Evolutionary conservation across 2,329 filamentous ascomycete genomes (phyloP).

Genomic region (Colletotrichum eleusines): DNA sequence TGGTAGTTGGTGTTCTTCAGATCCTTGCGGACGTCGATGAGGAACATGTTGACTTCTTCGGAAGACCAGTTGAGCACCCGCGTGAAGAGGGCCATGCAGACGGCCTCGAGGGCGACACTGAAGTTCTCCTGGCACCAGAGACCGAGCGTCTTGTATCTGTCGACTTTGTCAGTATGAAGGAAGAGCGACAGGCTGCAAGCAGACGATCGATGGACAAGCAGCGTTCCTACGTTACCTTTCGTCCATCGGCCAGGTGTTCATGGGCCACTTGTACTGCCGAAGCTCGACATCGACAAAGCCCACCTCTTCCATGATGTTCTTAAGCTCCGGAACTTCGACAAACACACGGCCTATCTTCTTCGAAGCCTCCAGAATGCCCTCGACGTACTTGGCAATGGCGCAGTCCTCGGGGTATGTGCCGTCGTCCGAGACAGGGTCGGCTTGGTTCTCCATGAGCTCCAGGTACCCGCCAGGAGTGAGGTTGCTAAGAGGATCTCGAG

Average conservation of each 20-base stretch:
- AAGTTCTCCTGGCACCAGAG: constrained; percentile 50
- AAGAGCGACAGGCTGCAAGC: no score
- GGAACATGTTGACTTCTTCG: constrained; percentile 50
- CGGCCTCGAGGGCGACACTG: constrained; percentile 49
- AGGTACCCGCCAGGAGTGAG: constrained; percentile 57
- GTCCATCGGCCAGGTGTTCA: constrained; percentile 34
- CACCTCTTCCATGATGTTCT: constrained; percentile 45
- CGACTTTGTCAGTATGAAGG: not conserved
- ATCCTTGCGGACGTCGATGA: constrained; percentile 50
- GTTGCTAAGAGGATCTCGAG: no score
- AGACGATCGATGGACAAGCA: no score
- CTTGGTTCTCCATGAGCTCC: no score
- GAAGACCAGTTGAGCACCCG: constrained; percentile 50
- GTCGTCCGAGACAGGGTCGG: no score
- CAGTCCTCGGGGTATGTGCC: no score
- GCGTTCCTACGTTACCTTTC: no score
- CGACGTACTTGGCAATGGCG: no score
- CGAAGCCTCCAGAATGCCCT: not conserved
- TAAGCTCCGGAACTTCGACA: constrained; percentile 43
- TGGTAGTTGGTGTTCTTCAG: constrained; percentile 51
- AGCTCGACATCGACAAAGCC: constrained; percentile 45
- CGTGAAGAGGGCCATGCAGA: constrained; percentile 53
- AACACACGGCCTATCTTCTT: constrained; percentile 46
- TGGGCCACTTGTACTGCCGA: constrained; percentile 40
- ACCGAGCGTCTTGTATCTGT: constrained; percentile 12